Base-by-base conservation (phyloP, 495 filamentous ascomycete genomes). In the Hypoxylon trugodes region DNA sequence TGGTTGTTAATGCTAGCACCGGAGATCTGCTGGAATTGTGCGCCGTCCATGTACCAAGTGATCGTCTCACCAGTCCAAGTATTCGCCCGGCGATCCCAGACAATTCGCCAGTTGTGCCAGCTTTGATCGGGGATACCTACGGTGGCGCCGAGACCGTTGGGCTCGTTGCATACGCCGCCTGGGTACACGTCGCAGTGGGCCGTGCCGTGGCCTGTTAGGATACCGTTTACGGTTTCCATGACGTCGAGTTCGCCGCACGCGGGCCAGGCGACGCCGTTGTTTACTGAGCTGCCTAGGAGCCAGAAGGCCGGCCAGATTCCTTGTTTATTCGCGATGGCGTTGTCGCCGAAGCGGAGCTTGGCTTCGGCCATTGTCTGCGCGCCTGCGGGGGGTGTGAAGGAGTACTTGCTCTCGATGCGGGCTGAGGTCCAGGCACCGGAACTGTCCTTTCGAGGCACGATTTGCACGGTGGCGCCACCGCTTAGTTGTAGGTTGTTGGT, bases 271-370 rank as follows among this genome's bases (percentile, higher is more conserved):
- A 68, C 74, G 1, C 77, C 76, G 21, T 71, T 46, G 4, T 78
- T 73, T 28, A 82, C 65, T 9, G 69, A 63, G 47, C 78, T 49
- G 1, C 81, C 81, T n/a, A 84, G 72, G 25, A 81, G 51, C 81
- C 81, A 84, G 68, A 82, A 84, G 0, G 81, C 81, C 0, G 81
- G 81, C 81, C 81, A 84, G 65, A 83, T 76, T 5, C 81, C 81
- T 60, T 77, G 72, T 66, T 82, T 78, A 13, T 72, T 67, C n/a
- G 36, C 35, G 22, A 56, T 41, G 8, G 59, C 9, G 59, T 75
- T 76, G 41, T 53, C 59, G 28, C 81, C 81, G 50, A 84, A 77
- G 12, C 76, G 72, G 28, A 83, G 70, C 28, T 56, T 43, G 10
- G 77, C 73, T 73, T 83, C 76, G 10, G 74, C 74, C 33, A 79